A percentile compares a stretch with the other conserved stretches of the same genome.
These are phyloP conservation scores for Aspergillus conjunctus DNA, from an alignment of 495 filamentous ascomycete genomes.

Conservation along the genomic window DNA sequence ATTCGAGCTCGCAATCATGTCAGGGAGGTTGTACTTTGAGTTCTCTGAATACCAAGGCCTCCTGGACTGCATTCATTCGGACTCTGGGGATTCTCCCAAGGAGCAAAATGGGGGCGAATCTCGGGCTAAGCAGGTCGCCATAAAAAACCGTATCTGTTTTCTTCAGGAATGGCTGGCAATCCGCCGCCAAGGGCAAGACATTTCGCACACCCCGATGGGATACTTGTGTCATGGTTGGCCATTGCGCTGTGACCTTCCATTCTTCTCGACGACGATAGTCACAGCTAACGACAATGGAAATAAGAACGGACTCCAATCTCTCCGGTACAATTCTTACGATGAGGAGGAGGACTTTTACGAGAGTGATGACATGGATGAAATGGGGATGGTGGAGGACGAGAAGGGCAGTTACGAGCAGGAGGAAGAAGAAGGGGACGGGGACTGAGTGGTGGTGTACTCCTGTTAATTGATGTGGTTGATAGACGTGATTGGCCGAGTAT, in stretches of 20 bases:
- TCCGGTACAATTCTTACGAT: conserved; percentile 1
- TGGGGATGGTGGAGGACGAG: neutral
- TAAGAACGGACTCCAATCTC: conserved; percentile 6
- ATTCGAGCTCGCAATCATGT: conserved; percentile 57
- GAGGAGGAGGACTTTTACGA: conserved; percentile 13
- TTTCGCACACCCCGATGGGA: conserved; percentile 58
- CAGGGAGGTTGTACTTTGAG: conserved; percentile 58
- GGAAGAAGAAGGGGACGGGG: neutral
- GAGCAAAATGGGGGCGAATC: neutral
- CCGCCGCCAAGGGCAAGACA: conserved; percentile 53
- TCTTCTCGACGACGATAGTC: conserved; percentile 34
- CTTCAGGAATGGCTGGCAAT: conserved; percentile 55
- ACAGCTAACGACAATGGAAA: neutral
- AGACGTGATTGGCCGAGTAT: no score
- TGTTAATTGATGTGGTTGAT: no score
- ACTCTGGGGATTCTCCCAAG: neutral
- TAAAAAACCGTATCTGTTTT: conserved; percentile 31
- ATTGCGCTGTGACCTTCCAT: conserved; percentile 45
- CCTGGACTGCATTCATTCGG: conserved; percentile 26
- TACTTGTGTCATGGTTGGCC: conserved; percentile 50
- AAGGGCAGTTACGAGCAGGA: neutral
- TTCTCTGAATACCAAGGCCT: conserved; percentile 39
- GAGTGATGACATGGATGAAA: conserved; percentile 14
- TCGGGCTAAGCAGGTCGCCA: neutral
- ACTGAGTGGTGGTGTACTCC: no score